These are phyloP conservation scores for Tubosaeta sp. DNA, from an alignment of 768 basidiomycete genomes.

Conservation along the genomic window DNA sequence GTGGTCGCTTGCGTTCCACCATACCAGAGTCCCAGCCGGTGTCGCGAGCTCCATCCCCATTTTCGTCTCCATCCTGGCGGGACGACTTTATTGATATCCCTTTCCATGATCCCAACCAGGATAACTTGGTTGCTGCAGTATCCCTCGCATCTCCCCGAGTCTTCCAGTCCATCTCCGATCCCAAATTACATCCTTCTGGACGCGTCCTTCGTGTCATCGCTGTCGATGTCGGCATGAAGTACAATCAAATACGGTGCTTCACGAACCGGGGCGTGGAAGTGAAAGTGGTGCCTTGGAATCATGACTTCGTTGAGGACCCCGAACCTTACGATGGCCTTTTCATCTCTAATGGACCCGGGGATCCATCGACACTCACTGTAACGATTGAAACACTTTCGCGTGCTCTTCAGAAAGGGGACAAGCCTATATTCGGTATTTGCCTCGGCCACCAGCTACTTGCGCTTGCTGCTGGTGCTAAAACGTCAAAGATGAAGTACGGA, in stretches of 20 bases:
- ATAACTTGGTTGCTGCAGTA: conserved; percentile 88
- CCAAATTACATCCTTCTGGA: conserved; percentile 71
- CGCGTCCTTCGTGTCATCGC: conserved; percentile 81
- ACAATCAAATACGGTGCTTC: conserved; percentile 98
- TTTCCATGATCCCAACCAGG: conserved; percentile 83
- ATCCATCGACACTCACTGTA: conserved; percentile 76
- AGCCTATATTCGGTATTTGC: conserved; percentile 97
- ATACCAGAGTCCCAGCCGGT: conserved; percentile 36
- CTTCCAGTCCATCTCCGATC: conserved; percentile 55
- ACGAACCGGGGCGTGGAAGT: conserved; percentile 86
- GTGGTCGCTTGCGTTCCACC: conserved; percentile 33
- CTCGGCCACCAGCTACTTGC: conserved; percentile 97
- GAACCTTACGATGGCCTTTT: conserved; percentile 94
- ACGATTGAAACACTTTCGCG: conserved; percentile 67
- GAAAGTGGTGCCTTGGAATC: conserved; percentile 97
- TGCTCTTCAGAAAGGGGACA: conserved; percentile 67
- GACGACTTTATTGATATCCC: conserved; percentile 80
- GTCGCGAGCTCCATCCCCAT: conserved; percentile 52
- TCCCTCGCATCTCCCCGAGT: conserved; percentile 67
- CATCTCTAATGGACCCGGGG: conserved; percentile 96
- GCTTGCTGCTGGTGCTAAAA: conserved; percentile 88
- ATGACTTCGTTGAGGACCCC: conserved; percentile 75
- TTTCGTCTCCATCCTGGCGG: conserved; percentile 60
- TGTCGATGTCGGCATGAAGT: conserved; percentile 99
- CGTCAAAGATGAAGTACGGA: conserved; percentile 99